Base-by-base conservation (phyloP, 768 basidiomycete species). In the Amanita inopinata region DNA sequence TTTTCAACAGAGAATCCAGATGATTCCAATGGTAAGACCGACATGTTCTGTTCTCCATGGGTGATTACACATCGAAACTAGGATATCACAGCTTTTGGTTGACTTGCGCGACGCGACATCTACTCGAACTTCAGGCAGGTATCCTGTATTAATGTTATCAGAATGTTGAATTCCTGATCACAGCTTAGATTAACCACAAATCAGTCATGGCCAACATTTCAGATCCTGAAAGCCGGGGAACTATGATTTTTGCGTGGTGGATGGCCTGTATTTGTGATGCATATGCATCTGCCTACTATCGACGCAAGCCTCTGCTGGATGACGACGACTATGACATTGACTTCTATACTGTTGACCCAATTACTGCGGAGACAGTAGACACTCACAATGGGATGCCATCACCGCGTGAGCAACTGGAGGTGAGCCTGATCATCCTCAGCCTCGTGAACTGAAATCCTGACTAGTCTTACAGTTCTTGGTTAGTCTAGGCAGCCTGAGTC, bases 231-330 rank as follows among this genome's bases (percentile, higher is more conserved):
- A 77, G 70, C 38, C 76, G 82, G 40, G 82, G 84, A 18, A 87
- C 83, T 4, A 85, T 90, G 80, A 83, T 86, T 39, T 91, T 89
- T 55, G 83, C 89, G 1, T 92, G 90, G 83, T 93, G 91, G 89
- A 84, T 91, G 76, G 81, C 89, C 5, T 86, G 83, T 59, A 66
- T 91, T 34, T 71, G 76, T 24, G 92, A 96, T 54, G 86, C 88
- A 5, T 89, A 83, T 61, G 76, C 78, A 19, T 75, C 87, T 22
- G 78, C 79, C 23, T 91, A 89, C 60, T 88, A 90, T 63, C 76
- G 88, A 47, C 72, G 82, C 49, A 89, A 90, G 61, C 88, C 89
- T 5, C 70, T 83, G 52, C 66, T 92, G 66, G 85, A 88, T 56
- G 88, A 90, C 51, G 81, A 86, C 47, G 87, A 91, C 62, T 90